Evolutionary conservation across 768 basidiomycete genomes (phyloP), one percentile per base, ranked within the genome.

Genomic region (Mycena amicta): DNA sequence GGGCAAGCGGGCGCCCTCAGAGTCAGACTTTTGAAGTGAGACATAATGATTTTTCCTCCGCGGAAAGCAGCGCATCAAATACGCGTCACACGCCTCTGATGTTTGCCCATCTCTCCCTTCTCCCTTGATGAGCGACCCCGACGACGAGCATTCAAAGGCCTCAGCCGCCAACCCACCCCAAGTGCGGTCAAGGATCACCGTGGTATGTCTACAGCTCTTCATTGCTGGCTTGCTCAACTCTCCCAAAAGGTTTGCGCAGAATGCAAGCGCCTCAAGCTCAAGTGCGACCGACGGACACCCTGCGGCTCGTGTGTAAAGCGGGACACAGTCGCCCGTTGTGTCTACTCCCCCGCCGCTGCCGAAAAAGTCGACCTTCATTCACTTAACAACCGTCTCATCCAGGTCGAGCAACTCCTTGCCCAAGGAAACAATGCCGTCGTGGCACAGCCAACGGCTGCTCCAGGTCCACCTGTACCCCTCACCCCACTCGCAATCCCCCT

Each of bases 321-420:
- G 60, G 88, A 90, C 67, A 90, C 89, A 0, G 81, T 88, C 12
- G 74, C 77, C 3, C 78, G 88, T 64, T 92, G 90, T 65, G 78
- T 88, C 4, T 92, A 92, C 70, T 90, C 90, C 0, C 84, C 89
- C 23, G 90, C 89, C 16, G 92, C 92, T 0, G 86, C 89, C 18
- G 92, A 93, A 75, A 93, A 93, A 82, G 86, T 93, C 43, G 92
- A 93, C 71, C 77, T 93, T 2, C 91, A 93, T 67, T 90, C 90
- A 1, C 79, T 93, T 39, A 89, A 93, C 67, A 93, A 93, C 71
- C 83, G 91, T 13, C 78, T 92, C 27, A 83, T 88, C 27, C 80
- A 83, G 56, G 47, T 49, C 47, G 47, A 49, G 27, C 47, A 49
- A 28, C 27, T 49, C 5, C 47, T 49, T 49, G 47, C 47, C 8